Base-by-base conservation (phyloP, 2,329 filamentous ascomycete species). In the Coniochaeta ligniaria region DNA sequence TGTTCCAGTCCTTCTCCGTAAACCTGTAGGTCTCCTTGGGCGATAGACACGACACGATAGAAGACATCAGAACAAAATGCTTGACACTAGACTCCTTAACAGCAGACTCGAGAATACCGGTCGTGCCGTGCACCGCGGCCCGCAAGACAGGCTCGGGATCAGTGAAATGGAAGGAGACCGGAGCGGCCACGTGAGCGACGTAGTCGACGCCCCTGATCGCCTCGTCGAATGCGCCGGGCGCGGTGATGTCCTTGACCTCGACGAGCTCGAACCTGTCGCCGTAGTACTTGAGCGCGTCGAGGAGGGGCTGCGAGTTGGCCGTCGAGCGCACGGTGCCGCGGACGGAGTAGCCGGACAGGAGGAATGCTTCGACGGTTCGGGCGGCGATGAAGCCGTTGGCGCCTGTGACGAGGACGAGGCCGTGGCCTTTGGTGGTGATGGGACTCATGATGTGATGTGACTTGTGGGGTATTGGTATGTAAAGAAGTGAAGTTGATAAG, bases 381-480 rank as follows among this genome's bases (percentile, higher is more conserved):
- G 68, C 70, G 20, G 70, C 74, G 45, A 77, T 74, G 65, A 74
- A 77, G 59, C 74, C 74, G 58, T 75, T 76, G 59, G 74, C 73
- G 31, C 75, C 75, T 0, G 74, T 75, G 20, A 77, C 68, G 12
- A 73, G 68, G 14, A 73, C 70, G 67, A 73, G 66, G 3, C 63
- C 35, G 35, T 36, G 7, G 35, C 35, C 63, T 38, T 63, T 64
- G 59, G 57, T 31, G 47, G 22, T 31, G 47, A 17, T 17, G 47
- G 47, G 22, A 14, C 2, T 24, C 47, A 52, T 52, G 47, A n/a
- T 52, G 11, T 14, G 20, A 36, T 36, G 35, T 36, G 43, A 47
- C 43, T 47, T 47, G 12, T 14, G 24, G 43, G 5, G 7, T 47
- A 6, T 6, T 20, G 43, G 22, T 45, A n/a, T 12, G 35, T 38